These are phyloP conservation scores for Barbarea vulgaris DNA, from an alignment of 345 rosid genomes.

Conservation along the genomic window DNA sequence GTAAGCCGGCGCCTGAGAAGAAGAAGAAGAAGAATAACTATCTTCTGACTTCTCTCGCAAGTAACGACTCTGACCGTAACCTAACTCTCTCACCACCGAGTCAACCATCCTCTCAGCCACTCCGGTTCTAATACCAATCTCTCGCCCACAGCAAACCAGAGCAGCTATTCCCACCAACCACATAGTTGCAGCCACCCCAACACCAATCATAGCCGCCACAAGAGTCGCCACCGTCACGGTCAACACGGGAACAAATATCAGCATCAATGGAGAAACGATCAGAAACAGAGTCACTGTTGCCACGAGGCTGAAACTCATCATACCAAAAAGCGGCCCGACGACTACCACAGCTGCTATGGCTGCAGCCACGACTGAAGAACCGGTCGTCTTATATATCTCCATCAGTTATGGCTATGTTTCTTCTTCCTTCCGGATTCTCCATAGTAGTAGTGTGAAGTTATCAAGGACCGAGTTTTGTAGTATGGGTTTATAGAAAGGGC, in stretches of 20 bases:
- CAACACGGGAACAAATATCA: slow-evolving; percentile 50
- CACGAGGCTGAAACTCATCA: slow-evolving; percentile 47
- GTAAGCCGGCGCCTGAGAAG: not conserved
- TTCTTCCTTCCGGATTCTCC: slow-evolving; percentile 31
- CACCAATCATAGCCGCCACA: slow-evolving; percentile 42
- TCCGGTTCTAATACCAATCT: slow-evolving; percentile 26
- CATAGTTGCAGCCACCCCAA: slow-evolving; percentile 42
- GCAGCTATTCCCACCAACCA: slow-evolving; percentile 43
- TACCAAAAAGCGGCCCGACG: slow-evolving; percentile 42
- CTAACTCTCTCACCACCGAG: slow-evolving; percentile 18
- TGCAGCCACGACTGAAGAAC: slow-evolving; percentile 27
- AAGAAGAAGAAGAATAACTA: not conserved
- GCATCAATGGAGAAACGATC: slow-evolving; percentile 43
- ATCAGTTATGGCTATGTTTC: slow-evolving; percentile 19
- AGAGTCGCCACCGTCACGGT: slow-evolving; percentile 27
- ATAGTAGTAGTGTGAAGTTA: slow-evolving; percentile 2
- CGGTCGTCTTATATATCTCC: not conserved
- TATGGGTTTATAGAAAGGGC: slow-evolving; percentile 19
- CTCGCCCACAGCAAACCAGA: slow-evolving; percentile 38
- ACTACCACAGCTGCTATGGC: slow-evolving; percentile 39
- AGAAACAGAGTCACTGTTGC: slow-evolving; percentile 43
- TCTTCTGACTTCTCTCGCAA: slow-evolving; percentile 20
- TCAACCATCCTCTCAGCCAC: slow-evolving; percentile 35
- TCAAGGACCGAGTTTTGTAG: not conserved
- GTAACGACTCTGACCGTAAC: slow-evolving; percentile 18